phyloP scores from a whole-genome alignment of 2,329 filamentous ascomycete genomes.

The Colletotrichum spaethianum region DNA sequence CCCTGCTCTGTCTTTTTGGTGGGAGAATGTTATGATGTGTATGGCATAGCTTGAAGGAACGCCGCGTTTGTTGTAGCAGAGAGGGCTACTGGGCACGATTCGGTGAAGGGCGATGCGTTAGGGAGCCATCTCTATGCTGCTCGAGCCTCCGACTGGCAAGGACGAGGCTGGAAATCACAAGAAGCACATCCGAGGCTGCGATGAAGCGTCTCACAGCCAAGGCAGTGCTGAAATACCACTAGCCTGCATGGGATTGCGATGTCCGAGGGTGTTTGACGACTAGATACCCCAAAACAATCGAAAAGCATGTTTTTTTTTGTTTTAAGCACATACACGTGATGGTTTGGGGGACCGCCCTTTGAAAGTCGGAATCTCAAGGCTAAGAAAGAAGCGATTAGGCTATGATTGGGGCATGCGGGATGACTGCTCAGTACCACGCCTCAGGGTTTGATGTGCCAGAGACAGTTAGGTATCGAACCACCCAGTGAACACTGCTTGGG shows the following conservation, averaged over 20 bases:
- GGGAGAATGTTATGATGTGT: background rate
- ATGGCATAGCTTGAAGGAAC: background rate
- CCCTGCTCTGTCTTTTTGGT: background rate
- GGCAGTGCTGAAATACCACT: background rate
- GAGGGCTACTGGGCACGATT: background rate
- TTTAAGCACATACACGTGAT: background rate
- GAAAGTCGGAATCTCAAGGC: background rate
- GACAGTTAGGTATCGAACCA: background rate
- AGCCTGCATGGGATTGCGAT: background rate
- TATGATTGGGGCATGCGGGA: background rate
- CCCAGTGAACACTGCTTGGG: background rate
- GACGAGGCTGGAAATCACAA: background rate
- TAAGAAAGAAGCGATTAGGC: background rate
- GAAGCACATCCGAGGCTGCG: background rate
- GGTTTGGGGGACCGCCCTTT: background rate
- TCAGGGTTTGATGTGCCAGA: background rate
- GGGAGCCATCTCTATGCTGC: background rate
- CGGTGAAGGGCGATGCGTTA: background rate
- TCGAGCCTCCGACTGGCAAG: background rate
- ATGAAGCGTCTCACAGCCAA: background rate
- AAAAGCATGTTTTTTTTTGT: constrained; percentile 26
- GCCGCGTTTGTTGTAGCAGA: background rate
- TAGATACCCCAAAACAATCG: constrained; percentile 34
- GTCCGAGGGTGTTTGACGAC: constrained; percentile 5
- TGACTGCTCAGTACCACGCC: background rate